A percentile compares a stretch with the other conserved stretches of the same genome.
Conservation (phyloP, 2,329 filamentous ascomycete genomes). For the Epichloe coenophiala region DNA sequence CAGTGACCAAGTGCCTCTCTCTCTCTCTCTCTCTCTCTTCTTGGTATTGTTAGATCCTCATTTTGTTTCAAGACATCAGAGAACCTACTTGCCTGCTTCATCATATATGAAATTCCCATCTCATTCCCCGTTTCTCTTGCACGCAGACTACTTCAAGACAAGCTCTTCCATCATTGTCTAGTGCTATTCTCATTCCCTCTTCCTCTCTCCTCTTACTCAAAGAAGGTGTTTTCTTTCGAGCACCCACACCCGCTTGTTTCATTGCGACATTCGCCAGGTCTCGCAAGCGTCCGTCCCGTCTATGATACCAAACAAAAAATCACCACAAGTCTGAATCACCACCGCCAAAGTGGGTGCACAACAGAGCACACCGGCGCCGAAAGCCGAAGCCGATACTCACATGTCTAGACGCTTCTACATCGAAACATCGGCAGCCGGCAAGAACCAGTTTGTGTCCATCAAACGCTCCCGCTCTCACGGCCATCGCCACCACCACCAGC, state of each 20-base stretch:
- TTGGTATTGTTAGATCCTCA: not conserved
- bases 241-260: not conserved
- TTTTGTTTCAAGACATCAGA: not conserved
- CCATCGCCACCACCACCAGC: conserved; percentile 17
- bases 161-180: not conserved
- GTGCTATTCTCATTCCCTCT: not conserved
- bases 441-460: conserved; percentile 24
- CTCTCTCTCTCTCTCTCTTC: not conserved
- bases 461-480: conserved; percentile 25
- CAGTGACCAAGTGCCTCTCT: conserved; percentile 1
- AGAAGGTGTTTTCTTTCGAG: not conserved
- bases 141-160: not conserved
- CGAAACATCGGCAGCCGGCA: conserved; percentile 21
- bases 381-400: not conserved
- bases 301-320: not conserved
- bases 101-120: not conserved
- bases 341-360: conserved; percentile 10
- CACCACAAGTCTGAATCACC: not conserved
- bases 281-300: conserved; percentile 1
- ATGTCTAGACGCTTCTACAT: conserved; percentile 26
- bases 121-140: not conserved
- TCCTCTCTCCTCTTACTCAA: not conserved
- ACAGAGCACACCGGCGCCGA: conserved; percentile 1
- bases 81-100: no score
- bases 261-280: not conserved